Evolutionary conservation across 108 stramenopile genomes (phyloP).

Genomic region (Fragilariopsis cylindrus): DNA sequence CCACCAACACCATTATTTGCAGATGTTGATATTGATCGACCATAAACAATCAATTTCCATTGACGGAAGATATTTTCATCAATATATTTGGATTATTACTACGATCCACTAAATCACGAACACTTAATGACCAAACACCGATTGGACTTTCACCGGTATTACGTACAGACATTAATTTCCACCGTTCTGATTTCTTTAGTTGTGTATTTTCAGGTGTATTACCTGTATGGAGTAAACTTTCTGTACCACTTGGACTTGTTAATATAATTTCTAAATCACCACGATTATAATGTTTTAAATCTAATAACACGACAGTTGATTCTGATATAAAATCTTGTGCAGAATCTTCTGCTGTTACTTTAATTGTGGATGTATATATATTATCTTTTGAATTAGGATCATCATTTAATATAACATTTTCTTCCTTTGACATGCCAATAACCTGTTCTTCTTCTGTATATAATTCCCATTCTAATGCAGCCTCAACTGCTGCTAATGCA

Average conservation of each 20-base stretch:
- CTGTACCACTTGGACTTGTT: slow-evolving; percentile 36
- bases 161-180: slow-evolving; percentile 47
- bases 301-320: slow-evolving; percentile 37
- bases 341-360: slow-evolving; percentile 2
- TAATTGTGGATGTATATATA: background rate
- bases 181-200: slow-evolving; percentile 15
- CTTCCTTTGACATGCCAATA: slow-evolving; percentile 12
- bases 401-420: slow-evolving; percentile 1
- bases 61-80: slow-evolving; percentile 14
- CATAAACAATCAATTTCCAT: slow-evolving; percentile 43
- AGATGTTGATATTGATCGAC: slow-evolving; percentile 1
- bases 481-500: slow-evolving; percentile 37
- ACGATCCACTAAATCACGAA: slow-evolving; percentile 26
- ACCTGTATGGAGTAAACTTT: slow-evolving; percentile 33
- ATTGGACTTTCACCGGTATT: slow-evolving; percentile 42
- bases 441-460: slow-evolving; percentile 24
- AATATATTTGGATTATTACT: slow-evolving; percentile 12
- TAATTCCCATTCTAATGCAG: slow-evolving; percentile 30
- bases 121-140: slow-evolving; percentile 33
- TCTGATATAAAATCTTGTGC: slow-evolving; percentile 30
- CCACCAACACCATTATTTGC: background rate
- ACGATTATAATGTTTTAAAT: slow-evolving; percentile 33
- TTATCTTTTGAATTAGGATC: background rate
- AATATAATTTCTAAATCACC: slow-evolving; percentile 44
- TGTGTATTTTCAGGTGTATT: slow-evolving; percentile 26